phyloP scores from a whole-genome alignment of 139 green algal genomes.

The Picochlorum costavermella region DNA sequence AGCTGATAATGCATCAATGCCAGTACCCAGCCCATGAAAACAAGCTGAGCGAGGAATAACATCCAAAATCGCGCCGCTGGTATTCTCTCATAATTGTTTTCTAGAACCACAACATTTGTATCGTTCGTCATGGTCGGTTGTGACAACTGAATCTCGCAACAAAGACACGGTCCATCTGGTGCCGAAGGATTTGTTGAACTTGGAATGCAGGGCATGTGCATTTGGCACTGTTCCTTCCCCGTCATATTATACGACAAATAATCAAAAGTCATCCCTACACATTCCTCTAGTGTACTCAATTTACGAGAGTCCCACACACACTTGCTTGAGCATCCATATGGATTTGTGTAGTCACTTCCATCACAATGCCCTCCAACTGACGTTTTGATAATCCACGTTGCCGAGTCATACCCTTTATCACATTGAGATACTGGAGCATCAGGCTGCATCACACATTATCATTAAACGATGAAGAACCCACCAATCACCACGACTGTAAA shows the following conservation, averaged over 20 bases:
- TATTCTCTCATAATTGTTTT: slow-evolving; percentile 1
- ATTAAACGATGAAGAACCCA: too few relatives aligned
- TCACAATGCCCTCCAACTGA: slow-evolving; percentile 29
- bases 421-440: slow-evolving; percentile 10
- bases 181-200: slow-evolving; percentile 4
- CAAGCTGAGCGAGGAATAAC: slow-evolving; percentile 27
- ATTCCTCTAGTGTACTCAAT: background rate
- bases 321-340: slow-evolving; percentile 28
- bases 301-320: slow-evolving; percentile 12
- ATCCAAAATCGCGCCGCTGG: slow-evolving; percentile 32
- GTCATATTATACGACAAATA: background rate
- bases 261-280: too few relatives aligned
- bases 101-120: background rate
- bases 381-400: slow-evolving; percentile 19
- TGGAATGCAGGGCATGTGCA: slow-evolving; percentile 23
- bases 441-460: background rate
- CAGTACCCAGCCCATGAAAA: slow-evolving; percentile 36
- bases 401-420: slow-evolving; percentile 28
- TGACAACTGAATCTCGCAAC: slow-evolving; percentile 28
- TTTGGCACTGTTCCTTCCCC: slow-evolving; percentile 13
- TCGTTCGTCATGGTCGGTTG: background rate
- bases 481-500: background rate
- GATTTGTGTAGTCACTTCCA: slow-evolving; percentile 21
- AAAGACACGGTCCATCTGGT: slow-evolving; percentile 33
- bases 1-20: slow-evolving; percentile 25